Evolutionary conservation across 768 basidiomycete species (phyloP), one percentile per base, ranked within the genome.

Genomic region (Tricholoma hemisulphureum): DNA sequence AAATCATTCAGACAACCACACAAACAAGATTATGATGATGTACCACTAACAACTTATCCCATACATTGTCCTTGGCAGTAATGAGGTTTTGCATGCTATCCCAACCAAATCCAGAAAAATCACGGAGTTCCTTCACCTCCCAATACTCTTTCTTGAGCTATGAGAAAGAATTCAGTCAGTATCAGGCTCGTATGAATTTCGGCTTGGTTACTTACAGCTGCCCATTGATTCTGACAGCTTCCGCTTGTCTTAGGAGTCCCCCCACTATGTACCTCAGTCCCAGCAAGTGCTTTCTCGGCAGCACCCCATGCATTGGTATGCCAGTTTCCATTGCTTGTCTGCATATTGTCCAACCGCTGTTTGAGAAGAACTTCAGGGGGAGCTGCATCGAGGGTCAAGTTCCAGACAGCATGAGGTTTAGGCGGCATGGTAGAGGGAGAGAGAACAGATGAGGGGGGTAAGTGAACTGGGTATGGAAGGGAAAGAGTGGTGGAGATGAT

Each of bases 61-160:
- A 67, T 14, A 69, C 70, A 9, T 68, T 63, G 21, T 74, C 66
- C 13, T 65, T 59, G 48, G 73, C 72, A 8, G 68, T 73, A 2
- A 56, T 68, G 21, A 71, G 58, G 51, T 62, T n/a, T 4, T 58
- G 43, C 0, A 32, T 56, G 11, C 65, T 61, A 61, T 72, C 62
- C 69, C 71, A 72, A 1, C 71, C 67, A 61, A 70, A 70, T 3
- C 69, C 69, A 29, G 66, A 71, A 2, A 53, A 56, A 13, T 60
- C 57, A 35, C 65, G 45, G 10, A 68, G 51, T 14, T 57, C 4
- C n/a, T 63, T 61, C 39, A 71, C 69, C 28, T 59, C 48, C 18
- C 46, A 29, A 48, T 63, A 68, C 6, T 65, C 59, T 31, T 63
- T 65, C 58, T 67, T 67, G 41, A 69, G 63, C 66, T 70, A 56